These are phyloP conservation scores for Pisolithus thermaeus DNA, from an alignment of 1,284 basidiomycete species.

Conservation along the genomic window DNA sequence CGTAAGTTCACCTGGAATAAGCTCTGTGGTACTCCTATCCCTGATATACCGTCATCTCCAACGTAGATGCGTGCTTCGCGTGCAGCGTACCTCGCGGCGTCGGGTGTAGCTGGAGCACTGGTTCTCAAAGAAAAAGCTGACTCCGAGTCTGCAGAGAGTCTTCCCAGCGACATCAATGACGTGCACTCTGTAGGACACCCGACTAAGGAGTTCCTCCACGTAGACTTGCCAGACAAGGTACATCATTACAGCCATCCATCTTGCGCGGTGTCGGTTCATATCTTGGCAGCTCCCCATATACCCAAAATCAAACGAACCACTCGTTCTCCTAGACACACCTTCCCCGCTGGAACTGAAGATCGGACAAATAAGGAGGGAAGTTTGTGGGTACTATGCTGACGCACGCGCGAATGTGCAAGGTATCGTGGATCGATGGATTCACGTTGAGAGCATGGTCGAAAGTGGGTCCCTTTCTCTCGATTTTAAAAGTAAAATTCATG, in stretches of 20 bases:
- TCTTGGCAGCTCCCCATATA: slow-evolving; percentile 72
- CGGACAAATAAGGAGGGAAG: slow-evolving; percentile 54
- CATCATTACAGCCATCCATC: slow-evolving; percentile 46
- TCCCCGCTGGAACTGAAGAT: slow-evolving; percentile 71
- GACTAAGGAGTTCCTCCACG: too few species aligned
- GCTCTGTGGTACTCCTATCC: too few species aligned
- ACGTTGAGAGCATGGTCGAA: slow-evolving; percentile 76
- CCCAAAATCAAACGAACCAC: slow-evolving; percentile 48
- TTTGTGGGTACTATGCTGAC: slow-evolving; percentile 48
- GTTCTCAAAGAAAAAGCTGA: too few species aligned
- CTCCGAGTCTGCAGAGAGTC: too few species aligned
- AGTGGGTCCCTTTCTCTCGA: slow-evolving; percentile 46
- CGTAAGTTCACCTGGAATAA: too few species aligned
- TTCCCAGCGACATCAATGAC: too few species aligned
- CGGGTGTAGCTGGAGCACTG: too few species aligned
- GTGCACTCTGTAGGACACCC: too few species aligned
- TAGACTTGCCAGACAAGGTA: too few species aligned
- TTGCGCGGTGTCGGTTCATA: slow-evolving; percentile 32
- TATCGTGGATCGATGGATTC: slow-evolving; percentile 75
- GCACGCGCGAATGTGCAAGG: slow-evolving; percentile 62
- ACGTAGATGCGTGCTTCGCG: too few species aligned
- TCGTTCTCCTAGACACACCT: slow-evolving; percentile 67
- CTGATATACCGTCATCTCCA: too few species aligned
- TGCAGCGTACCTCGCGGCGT: too few species aligned
- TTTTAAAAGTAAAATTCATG: neutral